Evolutionary conservation across 2,329 filamentous ascomycete species (phyloP).

Genomic region (Ophiocordyceps camponoti-saundersi): DNA sequence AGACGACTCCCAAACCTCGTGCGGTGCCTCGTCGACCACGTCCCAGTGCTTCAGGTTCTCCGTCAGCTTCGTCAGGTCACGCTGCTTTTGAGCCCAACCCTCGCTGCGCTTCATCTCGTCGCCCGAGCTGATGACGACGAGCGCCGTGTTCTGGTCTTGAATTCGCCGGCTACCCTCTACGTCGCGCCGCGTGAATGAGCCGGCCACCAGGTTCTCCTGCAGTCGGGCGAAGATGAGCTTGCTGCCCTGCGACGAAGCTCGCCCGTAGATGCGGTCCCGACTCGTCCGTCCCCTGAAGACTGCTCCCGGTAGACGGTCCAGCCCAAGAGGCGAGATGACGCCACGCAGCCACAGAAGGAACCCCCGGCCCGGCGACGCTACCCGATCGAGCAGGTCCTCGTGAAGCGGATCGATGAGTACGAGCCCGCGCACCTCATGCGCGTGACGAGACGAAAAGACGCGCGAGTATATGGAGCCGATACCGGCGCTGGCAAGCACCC

Average conservation of each 20-base stretch:
- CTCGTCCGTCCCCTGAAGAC: constrained; percentile 66
- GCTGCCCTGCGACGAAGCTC: constrained; percentile 59
- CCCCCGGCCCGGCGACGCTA: constrained; percentile 53
- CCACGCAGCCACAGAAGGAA: constrained; percentile 80
- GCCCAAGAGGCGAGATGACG: constrained; percentile 69
- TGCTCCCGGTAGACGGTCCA: constrained; percentile 65
- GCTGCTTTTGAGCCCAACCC: constrained; percentile 71
- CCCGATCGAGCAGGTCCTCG: constrained; percentile 59
- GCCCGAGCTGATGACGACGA: constrained; percentile 73
- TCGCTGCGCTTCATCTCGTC: constrained; percentile 46
- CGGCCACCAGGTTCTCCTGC: constrained; percentile 81
- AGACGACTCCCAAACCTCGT: constrained; percentile 66
- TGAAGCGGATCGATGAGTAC: constrained; percentile 80
- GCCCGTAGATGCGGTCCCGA: constrained; percentile 73
- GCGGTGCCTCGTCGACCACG: constrained; percentile 67
- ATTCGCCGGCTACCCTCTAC: constrained; percentile 64
- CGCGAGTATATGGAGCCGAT: constrained; percentile 79
- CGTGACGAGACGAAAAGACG: constrained; percentile 76
- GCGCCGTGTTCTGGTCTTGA: constrained; percentile 55
- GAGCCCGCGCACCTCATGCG: constrained; percentile 56
- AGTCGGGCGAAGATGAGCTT: constrained; percentile 81
- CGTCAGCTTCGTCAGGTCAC: constrained; percentile 68
- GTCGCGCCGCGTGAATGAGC: constrained; percentile 70
- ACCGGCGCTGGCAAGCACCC: constrained; percentile 74
- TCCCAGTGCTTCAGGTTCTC: constrained; percentile 71